Base-by-base conservation (phyloP, 1,139 yeast species). In the Scheffersomyces parashehatae region DNA sequence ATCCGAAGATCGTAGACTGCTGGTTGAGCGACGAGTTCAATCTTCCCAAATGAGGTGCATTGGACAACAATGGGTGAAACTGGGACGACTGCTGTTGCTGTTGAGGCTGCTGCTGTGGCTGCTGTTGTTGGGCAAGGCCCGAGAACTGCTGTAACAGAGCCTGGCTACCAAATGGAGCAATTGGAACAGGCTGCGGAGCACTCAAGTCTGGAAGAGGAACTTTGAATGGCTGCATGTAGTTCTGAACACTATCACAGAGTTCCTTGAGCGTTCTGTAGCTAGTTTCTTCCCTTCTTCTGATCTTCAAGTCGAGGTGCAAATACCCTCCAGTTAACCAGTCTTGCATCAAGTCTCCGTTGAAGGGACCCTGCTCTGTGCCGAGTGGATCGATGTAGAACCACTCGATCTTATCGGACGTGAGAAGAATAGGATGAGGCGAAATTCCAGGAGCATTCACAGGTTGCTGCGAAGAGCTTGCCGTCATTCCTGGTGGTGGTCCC, bases 281-380 rank as follows among this genome's bases (percentile, higher is more conserved):
- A 1, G 54, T 45, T 43, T 79, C 82, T 33, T 70, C 81, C 33
- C 68, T 72, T 35, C 91, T 75, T 48, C 87, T 75, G 44, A 88
- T 70, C 38, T 69, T 67, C 50, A 88, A 67, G 45, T 79, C 81
- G 12, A 72, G 73, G 40, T 69, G 70, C 50, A 88, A 72, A 64
- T 85, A 87, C 2, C 84, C 83, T 29, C 77, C 79, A 5, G 75
- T 60, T 48, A 77, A 79, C 96, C 96, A 88, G 41, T 73, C 81
- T 51, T 88, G 95, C 96, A 88, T 88, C 68, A 78, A 66, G 26
- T 70, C 65, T 1, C 95, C 90, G 41, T 74, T 73, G 60, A 88
- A 88, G 2, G 96, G 96, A 20, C 96, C 96, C 58, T 87, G 95
- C 49, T 82, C 84, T 42, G 67, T 75, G 2, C 88, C 88, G 37